Evolutionary conservation across 371 early-diverging fungal species (phyloP).

Genomic region (Rhizomucor miehei): DNA sequence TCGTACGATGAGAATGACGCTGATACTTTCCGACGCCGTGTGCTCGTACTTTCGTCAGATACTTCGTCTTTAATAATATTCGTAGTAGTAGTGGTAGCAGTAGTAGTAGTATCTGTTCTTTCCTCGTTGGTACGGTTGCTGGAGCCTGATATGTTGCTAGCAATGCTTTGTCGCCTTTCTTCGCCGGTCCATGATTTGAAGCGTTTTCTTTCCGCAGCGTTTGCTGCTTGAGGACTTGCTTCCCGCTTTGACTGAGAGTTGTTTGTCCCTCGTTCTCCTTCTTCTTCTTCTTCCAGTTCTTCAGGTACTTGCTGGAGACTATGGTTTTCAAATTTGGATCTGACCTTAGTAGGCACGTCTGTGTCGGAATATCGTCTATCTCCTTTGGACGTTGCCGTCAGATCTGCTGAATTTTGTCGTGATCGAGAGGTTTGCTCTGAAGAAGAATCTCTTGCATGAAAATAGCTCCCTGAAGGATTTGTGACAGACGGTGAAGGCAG

Average conservation of each 20-base stretch:
- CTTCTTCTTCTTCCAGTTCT: background rate
- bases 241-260: conserved; percentile 10
- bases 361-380: conserved; percentile 16
- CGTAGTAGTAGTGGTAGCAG: too few relatives aligned
- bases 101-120: too few relatives aligned
- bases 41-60: too few relatives aligned
- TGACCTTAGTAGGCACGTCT: conserved; percentile 5
- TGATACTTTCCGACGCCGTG: too few relatives aligned
- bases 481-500: conserved; percentile 18
- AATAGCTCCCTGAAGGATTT: conserved; percentile 6
- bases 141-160: too few relatives aligned
- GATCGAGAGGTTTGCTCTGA: conserved; percentile 1
- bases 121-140: too few relatives aligned
- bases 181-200: conserved; percentile 16
- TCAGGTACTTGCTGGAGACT: conserved; percentile 1
- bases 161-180: background rate
- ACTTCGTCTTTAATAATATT: too few relatives aligned
- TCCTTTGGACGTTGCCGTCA: background rate
- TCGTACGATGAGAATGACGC: too few relatives aligned
- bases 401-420: conserved; percentile 13
- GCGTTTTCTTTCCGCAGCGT: conserved; percentile 13
- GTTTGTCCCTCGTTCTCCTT: background rate
- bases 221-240: conserved; percentile 3
- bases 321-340: background rate
- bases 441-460: conserved; percentile 10